A percentile compares a stretch with the other conserved stretches of the same genome.
Evolutionary conservation across 106 monocot species (phyloP).

Genomic region (Platanthera zijinensis): DNA sequence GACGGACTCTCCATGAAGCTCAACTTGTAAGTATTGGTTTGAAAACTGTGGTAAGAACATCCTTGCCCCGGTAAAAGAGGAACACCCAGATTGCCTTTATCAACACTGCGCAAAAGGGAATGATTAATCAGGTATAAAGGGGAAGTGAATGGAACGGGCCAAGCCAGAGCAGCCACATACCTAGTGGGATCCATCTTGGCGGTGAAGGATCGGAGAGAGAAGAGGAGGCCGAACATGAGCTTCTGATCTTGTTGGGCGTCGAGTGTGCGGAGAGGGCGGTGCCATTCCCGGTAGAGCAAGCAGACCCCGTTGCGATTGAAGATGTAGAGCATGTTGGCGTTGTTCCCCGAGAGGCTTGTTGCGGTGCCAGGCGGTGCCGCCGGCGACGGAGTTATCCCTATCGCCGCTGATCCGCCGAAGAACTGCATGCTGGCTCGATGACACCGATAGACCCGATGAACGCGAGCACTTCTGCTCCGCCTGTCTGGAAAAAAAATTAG

Average conservation of each 20-base stretch:
- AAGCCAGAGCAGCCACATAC: slow-evolving; percentile 11
- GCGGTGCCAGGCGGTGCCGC: slow-evolving; percentile 70
- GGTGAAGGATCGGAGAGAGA: slow-evolving; percentile 98
- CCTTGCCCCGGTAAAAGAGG: slow-evolving; percentile 92
- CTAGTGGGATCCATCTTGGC: slow-evolving; percentile 89
- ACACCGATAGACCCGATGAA: no score
- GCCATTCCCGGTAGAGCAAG: slow-evolving; percentile 87
- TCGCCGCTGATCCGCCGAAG: slow-evolving; percentile 55
- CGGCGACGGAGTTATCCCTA: slow-evolving; percentile 38
- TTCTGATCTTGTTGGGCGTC: slow-evolving; percentile 88
- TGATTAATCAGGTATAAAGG: background rate
- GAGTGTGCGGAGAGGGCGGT: slow-evolving; percentile 83
- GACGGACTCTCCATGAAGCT: slow-evolving; percentile 95
- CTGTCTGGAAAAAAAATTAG: no score
- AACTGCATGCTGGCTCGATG: slow-evolving; percentile 53
- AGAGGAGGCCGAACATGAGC: slow-evolving; percentile 99
- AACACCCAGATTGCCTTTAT: slow-evolving; percentile 89
- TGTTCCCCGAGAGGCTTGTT: slow-evolving; percentile 51
- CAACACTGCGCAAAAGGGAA: slow-evolving; percentile 29
- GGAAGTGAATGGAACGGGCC: background rate
- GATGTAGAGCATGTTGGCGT: slow-evolving; percentile 78
- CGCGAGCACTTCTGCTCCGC: no score
- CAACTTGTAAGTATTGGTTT: slow-evolving; percentile 87
- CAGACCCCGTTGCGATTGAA: slow-evolving; percentile 90
- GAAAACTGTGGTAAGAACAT: slow-evolving; percentile 89